Conservation (phyloP, 345 rosid species). For the Eucalyptus caleyi region DNA sequence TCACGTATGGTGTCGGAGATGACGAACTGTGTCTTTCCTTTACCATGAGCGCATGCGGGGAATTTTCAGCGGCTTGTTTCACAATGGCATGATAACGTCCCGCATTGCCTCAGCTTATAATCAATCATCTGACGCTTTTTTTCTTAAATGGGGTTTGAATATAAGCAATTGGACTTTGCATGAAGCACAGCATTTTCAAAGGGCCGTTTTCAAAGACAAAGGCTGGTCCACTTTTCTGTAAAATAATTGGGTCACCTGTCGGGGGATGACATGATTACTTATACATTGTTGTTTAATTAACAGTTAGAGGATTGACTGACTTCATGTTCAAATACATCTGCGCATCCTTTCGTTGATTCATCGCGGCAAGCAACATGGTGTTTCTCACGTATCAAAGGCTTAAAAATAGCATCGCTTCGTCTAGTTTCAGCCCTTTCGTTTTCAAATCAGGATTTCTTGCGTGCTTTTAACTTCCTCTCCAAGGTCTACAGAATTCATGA, state of each 20-base stretch:
- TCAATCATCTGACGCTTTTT: neutral
- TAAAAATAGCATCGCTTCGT: neutral
- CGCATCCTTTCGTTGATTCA: neutral
- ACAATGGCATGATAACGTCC: neutral
- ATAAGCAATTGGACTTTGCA: neutral
- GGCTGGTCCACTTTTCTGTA: neutral
- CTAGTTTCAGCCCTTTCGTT: neutral
- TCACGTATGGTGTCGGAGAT: neutral
- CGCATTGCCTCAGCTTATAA: neutral
- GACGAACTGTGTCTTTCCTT: neutral
- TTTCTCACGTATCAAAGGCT: neutral
- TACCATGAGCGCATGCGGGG: neutral
- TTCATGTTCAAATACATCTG: neutral
- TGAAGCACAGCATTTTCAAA: neutral
- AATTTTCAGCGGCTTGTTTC: neutral
- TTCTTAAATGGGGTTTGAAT: neutral
- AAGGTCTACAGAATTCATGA: neutral
- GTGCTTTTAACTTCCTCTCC: neutral
- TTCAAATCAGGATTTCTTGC: neutral
- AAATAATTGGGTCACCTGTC: neutral
- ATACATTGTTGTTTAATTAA: neutral
- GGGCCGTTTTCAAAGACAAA: neutral
- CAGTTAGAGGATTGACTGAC: neutral
- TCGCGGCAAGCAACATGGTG: neutral
- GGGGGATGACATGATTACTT: neutral